A percentile compares a stretch with the other conserved stretches of the same genome.
Conservation (phyloP, 305 asterid species). For the Solanum hybrid region DNA sequence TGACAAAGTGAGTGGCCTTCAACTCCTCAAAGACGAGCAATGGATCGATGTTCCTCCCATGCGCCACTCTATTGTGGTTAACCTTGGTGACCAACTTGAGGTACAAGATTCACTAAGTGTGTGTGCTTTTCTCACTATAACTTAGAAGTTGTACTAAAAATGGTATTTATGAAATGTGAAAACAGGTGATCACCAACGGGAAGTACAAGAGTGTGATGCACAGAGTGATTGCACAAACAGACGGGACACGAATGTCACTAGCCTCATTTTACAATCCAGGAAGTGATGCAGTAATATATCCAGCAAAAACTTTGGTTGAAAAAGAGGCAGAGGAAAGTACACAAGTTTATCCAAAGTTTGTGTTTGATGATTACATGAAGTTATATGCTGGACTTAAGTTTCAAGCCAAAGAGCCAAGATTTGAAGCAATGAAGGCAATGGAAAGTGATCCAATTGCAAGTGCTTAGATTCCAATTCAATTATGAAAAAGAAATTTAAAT, state of each 20-base stretch:
- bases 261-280: slow-evolving; percentile 96
- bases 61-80: slow-evolving; percentile 86
- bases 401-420: slow-evolving; percentile 88
- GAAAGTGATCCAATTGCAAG: background rate
- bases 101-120: slow-evolving; percentile 13
- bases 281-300: slow-evolving; percentile 69
- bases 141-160: background rate
- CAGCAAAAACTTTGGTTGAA: slow-evolving; percentile 57
- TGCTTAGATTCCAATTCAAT: background rate
- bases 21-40: slow-evolving; percentile 71
- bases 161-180: background rate
- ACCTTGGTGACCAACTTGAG: slow-evolving; percentile 94
- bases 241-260: slow-evolving; percentile 74
- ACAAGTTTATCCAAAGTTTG: slow-evolving; percentile 54
- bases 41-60: slow-evolving; percentile 96
- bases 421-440: slow-evolving; percentile 51
- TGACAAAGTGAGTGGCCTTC: slow-evolving; percentile 89
- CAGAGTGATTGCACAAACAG: slow-evolving; percentile 72
- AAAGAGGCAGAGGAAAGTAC: slow-evolving; percentile 21
- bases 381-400: slow-evolving; percentile 72
- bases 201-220: slow-evolving; percentile 91
- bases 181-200: slow-evolving; percentile 74
- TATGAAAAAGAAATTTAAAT: background rate
- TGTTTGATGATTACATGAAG: slow-evolving; percentile 93
- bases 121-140: background rate